phyloP scores from a whole-genome alignment of 371 early-diverging fungal species.

The Mortierella sp. region DNA sequence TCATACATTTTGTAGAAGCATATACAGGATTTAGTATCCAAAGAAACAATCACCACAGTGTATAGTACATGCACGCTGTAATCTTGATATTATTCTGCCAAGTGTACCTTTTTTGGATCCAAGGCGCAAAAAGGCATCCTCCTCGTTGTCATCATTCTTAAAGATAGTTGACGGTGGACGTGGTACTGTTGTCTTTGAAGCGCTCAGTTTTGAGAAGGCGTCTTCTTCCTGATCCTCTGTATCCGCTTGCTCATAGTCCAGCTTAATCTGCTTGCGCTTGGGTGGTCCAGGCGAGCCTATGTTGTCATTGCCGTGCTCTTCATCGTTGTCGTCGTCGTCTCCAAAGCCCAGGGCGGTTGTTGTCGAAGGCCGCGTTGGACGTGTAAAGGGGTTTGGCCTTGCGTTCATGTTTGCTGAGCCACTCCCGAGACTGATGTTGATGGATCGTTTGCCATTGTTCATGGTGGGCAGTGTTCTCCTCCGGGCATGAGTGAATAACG shows the following conservation, averaged over 20 bases:
- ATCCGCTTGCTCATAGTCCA: constrained; percentile 26
- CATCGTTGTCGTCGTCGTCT: constrained; percentile 45
- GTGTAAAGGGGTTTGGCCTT: constrained; percentile 40
- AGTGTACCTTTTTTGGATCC: constrained; percentile 25
- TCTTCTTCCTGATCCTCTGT: constrained; percentile 26
- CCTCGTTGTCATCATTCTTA: constrained; percentile 36
- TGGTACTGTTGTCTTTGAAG: constrained; percentile 2
- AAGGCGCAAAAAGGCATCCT: constrained; percentile 39
- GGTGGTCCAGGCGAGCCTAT: constrained; percentile 27
- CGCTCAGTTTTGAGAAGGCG: constrained; percentile 13
- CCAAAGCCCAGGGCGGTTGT: constrained; percentile 51
- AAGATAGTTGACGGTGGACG: constrained; percentile 3
- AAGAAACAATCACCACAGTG: not conserved
- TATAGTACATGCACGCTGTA: not conserved
- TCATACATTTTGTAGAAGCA: not conserved
- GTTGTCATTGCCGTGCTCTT: constrained; percentile 26
- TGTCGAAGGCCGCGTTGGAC: constrained; percentile 11
- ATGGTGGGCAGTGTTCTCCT: constrained; percentile 19
- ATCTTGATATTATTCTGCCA: not conserved
- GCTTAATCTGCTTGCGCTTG: constrained; percentile 40
- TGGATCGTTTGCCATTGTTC: constrained; percentile 47
- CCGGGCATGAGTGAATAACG: not conserved
- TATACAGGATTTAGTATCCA: not conserved
- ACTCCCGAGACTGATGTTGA: constrained; percentile 49
- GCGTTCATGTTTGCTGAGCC: constrained; percentile 12